Percentiles rank a stretch among this genome's conserved stretches.
Conservation (phyloP, 2,329 filamentous ascomycete genomes). For the Lasiodiplodia sp. region DNA sequence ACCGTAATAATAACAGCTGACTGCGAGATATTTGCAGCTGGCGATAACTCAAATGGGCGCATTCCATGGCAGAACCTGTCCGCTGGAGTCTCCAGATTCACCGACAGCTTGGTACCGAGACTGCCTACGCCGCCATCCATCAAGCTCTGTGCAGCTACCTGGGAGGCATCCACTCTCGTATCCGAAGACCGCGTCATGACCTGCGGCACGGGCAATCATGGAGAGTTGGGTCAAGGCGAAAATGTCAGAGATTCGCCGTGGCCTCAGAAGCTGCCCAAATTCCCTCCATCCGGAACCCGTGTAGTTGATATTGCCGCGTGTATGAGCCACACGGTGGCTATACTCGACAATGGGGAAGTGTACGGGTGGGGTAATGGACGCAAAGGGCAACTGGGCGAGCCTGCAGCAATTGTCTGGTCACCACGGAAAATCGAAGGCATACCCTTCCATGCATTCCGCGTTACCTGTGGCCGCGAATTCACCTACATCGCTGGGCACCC, state of each 20-base stretch:
- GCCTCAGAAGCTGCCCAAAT: constrained; percentile 65
- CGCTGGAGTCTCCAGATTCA: background rate
- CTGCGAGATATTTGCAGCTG: constrained; percentile 70
- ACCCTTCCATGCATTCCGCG: constrained; percentile 69
- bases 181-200: constrained; percentile 64
- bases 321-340: constrained; percentile 77
- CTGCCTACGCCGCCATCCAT: constrained; percentile 2
- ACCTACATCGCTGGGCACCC: constrained; percentile 71
- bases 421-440: constrained; percentile 50
- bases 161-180: constrained; percentile 73
- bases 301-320: constrained; percentile 73
- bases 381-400: constrained; percentile 80
- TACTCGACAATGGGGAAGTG: constrained; percentile 76
- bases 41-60: constrained; percentile 61
- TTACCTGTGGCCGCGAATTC: constrained; percentile 84
- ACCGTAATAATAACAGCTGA: constrained; percentile 72
- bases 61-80: constrained; percentile 19
- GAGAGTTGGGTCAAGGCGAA: constrained; percentile 72
- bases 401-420: constrained; percentile 46
- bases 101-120: constrained; percentile 16
- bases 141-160: constrained; percentile 71
- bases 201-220: constrained; percentile 72
- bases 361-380: constrained; percentile 90
- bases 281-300: constrained; percentile 65
- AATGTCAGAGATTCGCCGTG: constrained; percentile 37